Conservation (phyloP, 1,284 basidiomycete genomes). For the Rhodofomes roseus region DNA sequence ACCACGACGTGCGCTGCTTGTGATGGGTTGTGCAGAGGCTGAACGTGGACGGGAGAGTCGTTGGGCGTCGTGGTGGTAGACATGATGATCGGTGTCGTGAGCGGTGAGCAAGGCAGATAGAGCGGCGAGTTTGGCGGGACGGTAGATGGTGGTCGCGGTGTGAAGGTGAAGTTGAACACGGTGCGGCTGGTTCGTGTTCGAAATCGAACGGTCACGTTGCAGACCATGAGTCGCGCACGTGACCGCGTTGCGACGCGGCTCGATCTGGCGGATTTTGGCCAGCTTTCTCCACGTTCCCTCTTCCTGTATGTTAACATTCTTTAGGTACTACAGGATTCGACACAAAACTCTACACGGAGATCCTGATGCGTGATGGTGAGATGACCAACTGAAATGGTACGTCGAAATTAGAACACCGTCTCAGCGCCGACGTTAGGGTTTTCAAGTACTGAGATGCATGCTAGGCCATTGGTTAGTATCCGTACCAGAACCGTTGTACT, state of each 20-base stretch:
- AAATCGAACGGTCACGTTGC: constrained; percentile 24
- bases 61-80: constrained; percentile 56
- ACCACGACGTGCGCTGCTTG: constrained; percentile 76
- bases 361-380: no score
- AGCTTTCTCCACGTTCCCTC: background rate
- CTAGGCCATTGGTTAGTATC: no score
- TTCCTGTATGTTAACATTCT: no score
- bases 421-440: no score
- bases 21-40: constrained; percentile 81
- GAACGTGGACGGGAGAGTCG: constrained; percentile 61
- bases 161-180: background rate
- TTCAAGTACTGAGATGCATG: no score
- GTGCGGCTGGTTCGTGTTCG: constrained; percentile 13
- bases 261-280: background rate
- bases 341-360: no score
- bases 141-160: constrained; percentile 7
- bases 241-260: constrained; percentile 13
- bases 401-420: no score
- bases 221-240: constrained; percentile 8
- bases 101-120: background rate
- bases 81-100: constrained; percentile 35
- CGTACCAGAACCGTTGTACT: no score
- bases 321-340: no score
- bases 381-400: no score
- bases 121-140: constrained; percentile 13